Evolutionary conservation across 148 eudicot genomes (phyloP).

Genomic region (Selenicereus undatus): DNA sequence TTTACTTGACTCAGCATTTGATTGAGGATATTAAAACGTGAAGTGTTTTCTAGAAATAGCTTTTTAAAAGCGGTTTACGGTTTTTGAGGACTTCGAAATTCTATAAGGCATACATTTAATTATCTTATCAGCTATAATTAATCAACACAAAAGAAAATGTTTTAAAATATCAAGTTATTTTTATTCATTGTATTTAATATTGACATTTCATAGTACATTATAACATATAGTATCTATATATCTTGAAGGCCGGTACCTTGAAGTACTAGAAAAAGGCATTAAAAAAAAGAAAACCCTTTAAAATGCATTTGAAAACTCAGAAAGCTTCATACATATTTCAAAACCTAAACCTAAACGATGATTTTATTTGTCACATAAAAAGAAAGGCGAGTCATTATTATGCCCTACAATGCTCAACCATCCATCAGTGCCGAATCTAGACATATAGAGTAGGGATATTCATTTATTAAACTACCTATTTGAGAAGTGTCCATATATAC

Average conservation of each 20-base stretch:
- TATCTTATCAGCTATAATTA: not conserved
- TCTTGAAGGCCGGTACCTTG: not conserved
- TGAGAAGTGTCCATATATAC: no score
- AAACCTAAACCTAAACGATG: not conserved
- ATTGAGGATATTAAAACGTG: no score
- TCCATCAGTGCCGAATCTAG: no score
- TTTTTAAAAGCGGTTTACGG: not conserved
- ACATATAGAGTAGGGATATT: no score
- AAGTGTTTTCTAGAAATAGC: not conserved
- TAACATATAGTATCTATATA: no score
- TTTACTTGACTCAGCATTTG: not conserved
- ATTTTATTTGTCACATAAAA: not conserved
- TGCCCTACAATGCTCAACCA: not conserved
- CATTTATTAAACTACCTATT: no score
- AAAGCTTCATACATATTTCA: not conserved
- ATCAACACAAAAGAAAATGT: not conserved
- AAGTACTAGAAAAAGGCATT: not conserved
- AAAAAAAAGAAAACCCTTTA: not conserved
- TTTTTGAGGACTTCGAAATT: not conserved
- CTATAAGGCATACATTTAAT: not conserved
- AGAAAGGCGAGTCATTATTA: not conserved
- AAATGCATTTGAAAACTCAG: not conserved
- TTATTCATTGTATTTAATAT: no score
- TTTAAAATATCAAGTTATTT: not conserved
- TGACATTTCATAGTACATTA: not conserved